Evolutionary conservation across 2,329 filamentous ascomycete genomes (phyloP).

Genomic region (Fusarium floridanum): DNA sequence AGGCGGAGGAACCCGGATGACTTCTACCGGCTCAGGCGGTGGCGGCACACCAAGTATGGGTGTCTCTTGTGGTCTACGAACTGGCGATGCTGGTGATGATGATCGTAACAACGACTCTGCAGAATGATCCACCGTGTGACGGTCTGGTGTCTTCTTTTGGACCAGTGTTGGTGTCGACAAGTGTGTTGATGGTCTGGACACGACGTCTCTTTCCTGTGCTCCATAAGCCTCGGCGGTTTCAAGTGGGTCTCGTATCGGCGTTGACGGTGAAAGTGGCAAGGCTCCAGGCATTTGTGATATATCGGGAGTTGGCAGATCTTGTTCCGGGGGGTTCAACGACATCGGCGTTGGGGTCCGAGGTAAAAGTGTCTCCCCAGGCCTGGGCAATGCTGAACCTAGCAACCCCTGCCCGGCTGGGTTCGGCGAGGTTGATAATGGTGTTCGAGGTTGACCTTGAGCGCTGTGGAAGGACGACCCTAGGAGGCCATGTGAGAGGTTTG

Average conservation of each 20-base stretch:
- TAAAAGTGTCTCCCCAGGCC: not conserved
- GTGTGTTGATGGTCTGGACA: not conserved
- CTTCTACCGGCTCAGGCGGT: slow-evolving; percentile 29
- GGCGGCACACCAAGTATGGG: slow-evolving; percentile 23
- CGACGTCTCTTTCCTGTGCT: not conserved
- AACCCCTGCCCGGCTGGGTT: slow-evolving; percentile 15
- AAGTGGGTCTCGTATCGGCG: not conserved
- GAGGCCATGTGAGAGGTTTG: not conserved
- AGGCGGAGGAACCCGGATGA: slow-evolving; percentile 26
- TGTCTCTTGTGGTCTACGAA: slow-evolving; percentile 17
- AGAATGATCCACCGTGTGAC: not conserved
- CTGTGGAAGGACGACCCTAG: not conserved
- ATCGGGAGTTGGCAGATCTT: not conserved
- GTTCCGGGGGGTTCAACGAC: not conserved
- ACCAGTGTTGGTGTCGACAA: not conserved
- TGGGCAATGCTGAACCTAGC: not conserved
- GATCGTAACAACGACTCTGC: not conserved
- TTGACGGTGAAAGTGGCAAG: not conserved
- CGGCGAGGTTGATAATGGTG: slow-evolving; percentile 17
- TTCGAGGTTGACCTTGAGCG: not conserved
- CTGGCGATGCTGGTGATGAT: slow-evolving; percentile 20
- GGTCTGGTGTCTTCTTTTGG: not conserved
- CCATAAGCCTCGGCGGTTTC: not conserved
- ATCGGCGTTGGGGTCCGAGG: not conserved
- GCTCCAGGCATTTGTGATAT: not conserved